Conservation (phyloP, 2,329 filamentous ascomycete species). For the Apiospora malaysiana region DNA sequence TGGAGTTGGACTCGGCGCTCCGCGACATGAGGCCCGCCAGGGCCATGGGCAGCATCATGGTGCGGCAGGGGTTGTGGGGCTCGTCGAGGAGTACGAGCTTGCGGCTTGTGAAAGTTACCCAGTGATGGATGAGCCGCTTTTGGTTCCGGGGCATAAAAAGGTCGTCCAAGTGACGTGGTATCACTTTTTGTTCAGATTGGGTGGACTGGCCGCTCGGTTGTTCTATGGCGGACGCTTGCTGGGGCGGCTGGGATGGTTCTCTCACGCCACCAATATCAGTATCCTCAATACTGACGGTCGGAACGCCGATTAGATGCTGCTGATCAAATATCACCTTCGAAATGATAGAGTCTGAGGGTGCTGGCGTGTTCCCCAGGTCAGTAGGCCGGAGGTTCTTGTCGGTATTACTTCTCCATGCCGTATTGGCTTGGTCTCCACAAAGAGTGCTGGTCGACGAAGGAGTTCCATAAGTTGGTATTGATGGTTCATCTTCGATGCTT, state of each 20-base stretch:
- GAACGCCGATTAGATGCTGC: background rate
- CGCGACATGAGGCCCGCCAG: conserved; percentile 30
- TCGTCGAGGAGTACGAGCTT: conserved; percentile 35
- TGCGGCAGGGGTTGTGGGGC: conserved; percentile 34
- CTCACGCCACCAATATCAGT: background rate
- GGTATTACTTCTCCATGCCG: background rate
- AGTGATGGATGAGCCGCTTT: conserved; percentile 36
- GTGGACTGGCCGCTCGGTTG: background rate
- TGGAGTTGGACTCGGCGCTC: conserved; percentile 29
- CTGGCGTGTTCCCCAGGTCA: background rate
- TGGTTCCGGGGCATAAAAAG: conserved; percentile 28
- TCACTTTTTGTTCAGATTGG: background rate
- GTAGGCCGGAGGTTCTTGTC: background rate
- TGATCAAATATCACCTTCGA: background rate
- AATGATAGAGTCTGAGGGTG: background rate
- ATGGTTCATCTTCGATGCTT: background rate
- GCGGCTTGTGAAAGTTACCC: conserved; percentile 35
- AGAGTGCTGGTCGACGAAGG: background rate
- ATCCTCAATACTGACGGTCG: too few species aligned
- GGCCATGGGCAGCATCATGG: conserved; percentile 36
- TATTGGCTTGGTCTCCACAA: background rate
- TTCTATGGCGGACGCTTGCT: background rate
- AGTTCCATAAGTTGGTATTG: background rate
- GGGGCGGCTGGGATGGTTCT: background rate
- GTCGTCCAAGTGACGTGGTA: conserved; percentile 29